Base-by-base conservation (phyloP, 1,284 basidiomycete genomes). In the Apiotrichum brassicae region DNA sequence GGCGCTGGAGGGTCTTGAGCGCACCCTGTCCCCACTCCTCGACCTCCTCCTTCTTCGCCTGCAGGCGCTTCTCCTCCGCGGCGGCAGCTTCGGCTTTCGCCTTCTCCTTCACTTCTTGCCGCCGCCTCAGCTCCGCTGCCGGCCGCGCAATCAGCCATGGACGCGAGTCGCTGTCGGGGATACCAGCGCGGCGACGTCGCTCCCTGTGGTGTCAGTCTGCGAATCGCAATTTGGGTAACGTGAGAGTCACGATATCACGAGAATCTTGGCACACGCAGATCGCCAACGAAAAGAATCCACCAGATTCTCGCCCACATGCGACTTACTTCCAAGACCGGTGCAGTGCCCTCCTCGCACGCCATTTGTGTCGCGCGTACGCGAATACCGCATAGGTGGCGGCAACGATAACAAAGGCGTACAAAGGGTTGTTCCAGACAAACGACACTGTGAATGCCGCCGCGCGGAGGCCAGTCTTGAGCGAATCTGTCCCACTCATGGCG, bases 121-220 rank as follows among this genome's bases (percentile, higher is more conserved):
- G 56, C 23, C 49, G 42, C n/a, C 34, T 22, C 20, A 52, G 56
- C 53, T 58, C 52, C 19, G 53, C 56, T 0, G 52, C 56, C 4
- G 53, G 52, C 13, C 47, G 44, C 9, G 56, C 56, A 20, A 58
- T 39, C 19, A 54, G 41, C 52, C 52, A 58, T 12, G 56, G 56
- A 7, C 56, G 52, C 34, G 44, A 54, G 39, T 58, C 56, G 22
- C 30, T 43, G 43, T 58, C 56, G 4, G 56, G 56, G 23, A 58
- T 58, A 25, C 56, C 56, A 5, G 56, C 56, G 41, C 52, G 53
- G 20, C 56, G 47, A 20, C 56, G 56, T 35, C 54, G 48, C 12
- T 58, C 52, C 6, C 56, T 58, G 43, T 3, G 14, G n/a, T n/a
- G n/a, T n/a, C n/a, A n/a, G n/a, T n/a, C n/a, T n/a, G n/a, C n/a